phyloP scores from a whole-genome alignment of 768 basidiomycete genomes.

The Mrakia gelida region DNA sequence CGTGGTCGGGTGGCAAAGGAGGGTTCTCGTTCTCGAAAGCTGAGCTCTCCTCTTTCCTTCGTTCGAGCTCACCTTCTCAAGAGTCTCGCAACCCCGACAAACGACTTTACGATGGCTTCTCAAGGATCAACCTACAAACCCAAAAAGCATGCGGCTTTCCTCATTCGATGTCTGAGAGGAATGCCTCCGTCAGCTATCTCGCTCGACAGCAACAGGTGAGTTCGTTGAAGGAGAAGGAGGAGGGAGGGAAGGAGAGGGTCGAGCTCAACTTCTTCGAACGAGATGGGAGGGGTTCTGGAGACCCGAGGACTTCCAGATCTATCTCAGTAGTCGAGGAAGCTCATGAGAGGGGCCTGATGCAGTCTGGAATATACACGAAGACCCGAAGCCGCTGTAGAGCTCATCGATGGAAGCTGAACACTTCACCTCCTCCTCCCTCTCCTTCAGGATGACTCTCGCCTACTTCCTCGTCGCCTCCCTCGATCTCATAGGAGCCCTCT shows the following conservation, averaged over 20 bases:
- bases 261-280: not conserved
- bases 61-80: no score
- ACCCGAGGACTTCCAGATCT: not conserved
- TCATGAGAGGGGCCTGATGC: not conserved
- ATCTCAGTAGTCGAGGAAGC: not conserved
- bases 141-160: conserved; percentile 20
- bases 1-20: no score
- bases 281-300: not conserved
- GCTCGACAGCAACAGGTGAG: conserved; percentile 23
- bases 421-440: not conserved
- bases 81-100: not conserved
- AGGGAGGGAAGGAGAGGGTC: not conserved
- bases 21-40: no score
- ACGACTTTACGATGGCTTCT: not conserved
- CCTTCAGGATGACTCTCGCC: conserved; percentile 65
- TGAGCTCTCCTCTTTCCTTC: no score
- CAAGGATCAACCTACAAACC: not conserved
- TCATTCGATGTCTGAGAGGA: conserved; percentile 25
- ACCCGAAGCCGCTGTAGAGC: not conserved
- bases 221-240: not conserved
- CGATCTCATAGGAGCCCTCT: conserved; percentile 63
- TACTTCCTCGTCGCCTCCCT: conserved; percentile 86
- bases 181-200: conserved; percentile 15
- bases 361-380: not conserved
- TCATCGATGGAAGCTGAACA: not conserved